These are phyloP conservation scores for Lichtheimia ramosa DNA, from an alignment of 371 early-diverging fungal genomes.

Conservation along the genomic window DNA sequence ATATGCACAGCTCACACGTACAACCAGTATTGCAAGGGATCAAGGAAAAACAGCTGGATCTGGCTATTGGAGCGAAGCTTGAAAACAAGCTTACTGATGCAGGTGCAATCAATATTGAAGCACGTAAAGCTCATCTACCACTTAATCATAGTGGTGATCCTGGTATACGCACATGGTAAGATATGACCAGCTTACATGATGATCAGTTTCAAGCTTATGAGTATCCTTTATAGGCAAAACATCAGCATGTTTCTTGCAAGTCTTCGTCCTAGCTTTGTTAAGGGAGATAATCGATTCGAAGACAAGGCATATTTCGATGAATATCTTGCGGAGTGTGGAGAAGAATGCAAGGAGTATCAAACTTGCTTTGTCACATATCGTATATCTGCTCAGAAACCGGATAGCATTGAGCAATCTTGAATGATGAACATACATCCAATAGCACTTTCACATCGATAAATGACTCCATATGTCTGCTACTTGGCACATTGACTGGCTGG, in stretches of 20 bases:
- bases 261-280: constrained; percentile 13
- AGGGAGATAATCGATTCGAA: constrained; percentile 12
- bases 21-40: not conserved
- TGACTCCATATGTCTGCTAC: no score
- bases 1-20: not conserved
- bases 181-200: not conserved
- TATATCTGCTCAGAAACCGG: no score
- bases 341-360: constrained; percentile 8
- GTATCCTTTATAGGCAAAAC: constrained; percentile 21
- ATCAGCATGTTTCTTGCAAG: constrained; percentile 16
- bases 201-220: not conserved
- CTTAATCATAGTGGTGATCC: constrained; percentile 16
- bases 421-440: no score
- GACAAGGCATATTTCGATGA: constrained; percentile 11
- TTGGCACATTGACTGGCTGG: no score
- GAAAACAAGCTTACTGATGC: not conserved
- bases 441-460: no score
- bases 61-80: not conserved
- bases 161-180: constrained; percentile 8
- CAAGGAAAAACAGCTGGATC: constrained; percentile 5
- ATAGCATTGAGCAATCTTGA: no score
- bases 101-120: not conserved
- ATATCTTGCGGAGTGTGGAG: constrained; percentile 7
- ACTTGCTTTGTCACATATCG: not conserved
- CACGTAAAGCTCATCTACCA: constrained; percentile 11